These are phyloP conservation scores for Mercurialis annua DNA, from an alignment of 345 rosid genomes.

Conservation along the genomic window DNA sequence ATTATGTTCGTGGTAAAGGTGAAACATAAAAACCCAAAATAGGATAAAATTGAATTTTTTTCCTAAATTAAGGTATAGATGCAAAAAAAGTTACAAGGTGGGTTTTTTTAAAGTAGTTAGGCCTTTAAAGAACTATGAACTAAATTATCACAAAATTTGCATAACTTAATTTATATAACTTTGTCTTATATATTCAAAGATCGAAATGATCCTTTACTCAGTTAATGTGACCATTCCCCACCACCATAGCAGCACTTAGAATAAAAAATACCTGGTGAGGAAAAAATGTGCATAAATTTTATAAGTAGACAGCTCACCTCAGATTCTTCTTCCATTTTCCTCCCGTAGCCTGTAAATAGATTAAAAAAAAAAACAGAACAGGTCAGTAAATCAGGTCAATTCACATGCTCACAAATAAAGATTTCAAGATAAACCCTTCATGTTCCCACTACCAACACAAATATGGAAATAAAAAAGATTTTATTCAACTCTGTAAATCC, in stretches of 20 bases:
- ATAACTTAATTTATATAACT: too few relatives aligned
- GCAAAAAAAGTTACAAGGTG: too few relatives aligned
- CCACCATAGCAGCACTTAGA: background rate
- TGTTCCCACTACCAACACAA: slow-evolving; percentile 16
- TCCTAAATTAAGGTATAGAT: too few relatives aligned
- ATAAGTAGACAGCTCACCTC: slow-evolving; percentile 21
- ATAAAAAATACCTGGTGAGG: slow-evolving; percentile 4
- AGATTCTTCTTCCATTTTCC: slow-evolving; percentile 20
- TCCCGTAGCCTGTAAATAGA: slow-evolving; percentile 23
- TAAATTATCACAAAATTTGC: slow-evolving; percentile 17
- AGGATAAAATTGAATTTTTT: too few relatives aligned
- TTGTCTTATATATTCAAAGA: too few relatives aligned
- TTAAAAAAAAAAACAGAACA: background rate
- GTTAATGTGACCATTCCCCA: slow-evolving; percentile 2
- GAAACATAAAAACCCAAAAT: too few relatives aligned
- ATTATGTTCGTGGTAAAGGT: too few relatives aligned
- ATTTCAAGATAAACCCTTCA: slow-evolving; percentile 7
- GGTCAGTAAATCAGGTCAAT: slow-evolving; percentile 35
- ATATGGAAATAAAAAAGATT: slow-evolving; percentile 20
- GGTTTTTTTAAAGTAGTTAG: too few relatives aligned
- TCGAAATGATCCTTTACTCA: too few relatives aligned
- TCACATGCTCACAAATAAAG: slow-evolving; percentile 15
- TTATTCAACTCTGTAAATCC: slow-evolving; percentile 19
- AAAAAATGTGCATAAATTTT: slow-evolving; percentile 17
- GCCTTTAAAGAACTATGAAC: too few relatives aligned